Conservation (phyloP, 306 rosid genomes). For the Cyclanthera cordifolia region DNA sequence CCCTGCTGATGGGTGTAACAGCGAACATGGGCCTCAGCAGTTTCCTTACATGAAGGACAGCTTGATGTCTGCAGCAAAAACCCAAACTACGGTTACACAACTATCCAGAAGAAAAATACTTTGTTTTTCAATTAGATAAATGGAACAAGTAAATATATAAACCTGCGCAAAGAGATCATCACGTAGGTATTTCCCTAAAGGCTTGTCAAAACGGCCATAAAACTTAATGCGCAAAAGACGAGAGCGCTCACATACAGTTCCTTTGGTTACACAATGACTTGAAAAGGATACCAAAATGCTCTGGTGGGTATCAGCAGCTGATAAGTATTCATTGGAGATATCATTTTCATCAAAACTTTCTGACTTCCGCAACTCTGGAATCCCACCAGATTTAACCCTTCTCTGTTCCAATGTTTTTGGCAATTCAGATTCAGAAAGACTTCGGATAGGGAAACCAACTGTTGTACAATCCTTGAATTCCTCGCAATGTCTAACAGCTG, state of each 20-base stretch:
- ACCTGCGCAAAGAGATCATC: slow-evolving; percentile 85
- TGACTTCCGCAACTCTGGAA: slow-evolving; percentile 22
- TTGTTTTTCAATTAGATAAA: not conserved
- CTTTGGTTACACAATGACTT: slow-evolving; percentile 73
- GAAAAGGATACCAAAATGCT: slow-evolving; percentile 93
- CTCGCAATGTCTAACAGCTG: slow-evolving; percentile 23
- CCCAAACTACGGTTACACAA: not conserved
- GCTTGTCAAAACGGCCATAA: slow-evolving; percentile 87
- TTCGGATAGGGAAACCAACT: slow-evolving; percentile 17
- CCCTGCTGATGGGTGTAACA: slow-evolving; percentile 90
- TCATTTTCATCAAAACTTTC: slow-evolving; percentile 49
- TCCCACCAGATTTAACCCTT: slow-evolving; percentile 35
- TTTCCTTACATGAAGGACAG: slow-evolving; percentile 75
- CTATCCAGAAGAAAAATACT: not conserved
- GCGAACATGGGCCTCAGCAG: slow-evolving; percentile 58
- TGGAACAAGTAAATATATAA: slow-evolving; percentile 4
- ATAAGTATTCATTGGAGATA: slow-evolving; percentile 65
- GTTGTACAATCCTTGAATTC: slow-evolving; percentile 22
- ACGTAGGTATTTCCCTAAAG: slow-evolving; percentile 84
- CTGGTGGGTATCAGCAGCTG: slow-evolving; percentile 74
- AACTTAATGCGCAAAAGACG: slow-evolving; percentile 88
- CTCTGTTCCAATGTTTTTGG: slow-evolving; percentile 30
- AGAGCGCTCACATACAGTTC: slow-evolving; percentile 72
- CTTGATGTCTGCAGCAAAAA: slow-evolving; percentile 39
- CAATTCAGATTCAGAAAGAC: slow-evolving; percentile 33